A percentile compares a stretch with the other conserved stretches of the same genome.
Evolutionary conservation across 306 rosid genomes (phyloP).

Genomic region (Gastrolobium bilobum): DNA sequence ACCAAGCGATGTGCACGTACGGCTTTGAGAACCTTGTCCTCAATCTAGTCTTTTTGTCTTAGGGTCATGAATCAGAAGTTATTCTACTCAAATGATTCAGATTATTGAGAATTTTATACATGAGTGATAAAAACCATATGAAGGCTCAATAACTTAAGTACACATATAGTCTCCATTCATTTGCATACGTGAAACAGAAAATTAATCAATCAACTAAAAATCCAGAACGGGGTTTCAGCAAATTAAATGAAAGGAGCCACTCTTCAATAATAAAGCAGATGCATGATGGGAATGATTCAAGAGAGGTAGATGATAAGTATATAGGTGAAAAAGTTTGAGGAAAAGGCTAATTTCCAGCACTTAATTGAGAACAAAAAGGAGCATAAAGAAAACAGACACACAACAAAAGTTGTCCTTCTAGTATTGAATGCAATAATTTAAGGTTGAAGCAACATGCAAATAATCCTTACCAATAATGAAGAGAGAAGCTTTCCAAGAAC

Average conservation of each 20-base stretch:
- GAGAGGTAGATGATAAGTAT: neutral
- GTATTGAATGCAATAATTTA: constrained; percentile 24
- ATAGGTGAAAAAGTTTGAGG: constrained; percentile 32
- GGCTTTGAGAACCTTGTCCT: neutral
- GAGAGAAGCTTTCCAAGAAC: constrained; percentile 77
- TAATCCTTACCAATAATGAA: constrained; percentile 64
- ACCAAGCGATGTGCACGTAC: constrained; percentile 26
- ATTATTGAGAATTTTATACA: constrained; percentile 9
- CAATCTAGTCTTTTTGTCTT: constrained; percentile 5
- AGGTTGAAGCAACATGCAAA: neutral
- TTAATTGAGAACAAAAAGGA: constrained; percentile 22
- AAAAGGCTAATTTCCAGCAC: neutral
- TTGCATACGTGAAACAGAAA: too few species aligned
- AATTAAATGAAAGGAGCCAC: neutral
- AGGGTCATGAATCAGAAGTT: constrained; percentile 3
- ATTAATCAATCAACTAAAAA: neutral
- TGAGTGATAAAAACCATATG: neutral
- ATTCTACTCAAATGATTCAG: neutral
- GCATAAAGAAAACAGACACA: constrained; percentile 17
- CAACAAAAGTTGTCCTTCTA: neutral
- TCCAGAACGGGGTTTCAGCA: neutral
- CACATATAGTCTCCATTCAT: too few species aligned
- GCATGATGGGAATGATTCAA: constrained; percentile 1
- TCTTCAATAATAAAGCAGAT: neutral
- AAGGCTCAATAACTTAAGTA: neutral